Evolutionary conservation across 495 filamentous ascomycete genomes (phyloP).

Genomic region (Aspergillus indologenus): DNA sequence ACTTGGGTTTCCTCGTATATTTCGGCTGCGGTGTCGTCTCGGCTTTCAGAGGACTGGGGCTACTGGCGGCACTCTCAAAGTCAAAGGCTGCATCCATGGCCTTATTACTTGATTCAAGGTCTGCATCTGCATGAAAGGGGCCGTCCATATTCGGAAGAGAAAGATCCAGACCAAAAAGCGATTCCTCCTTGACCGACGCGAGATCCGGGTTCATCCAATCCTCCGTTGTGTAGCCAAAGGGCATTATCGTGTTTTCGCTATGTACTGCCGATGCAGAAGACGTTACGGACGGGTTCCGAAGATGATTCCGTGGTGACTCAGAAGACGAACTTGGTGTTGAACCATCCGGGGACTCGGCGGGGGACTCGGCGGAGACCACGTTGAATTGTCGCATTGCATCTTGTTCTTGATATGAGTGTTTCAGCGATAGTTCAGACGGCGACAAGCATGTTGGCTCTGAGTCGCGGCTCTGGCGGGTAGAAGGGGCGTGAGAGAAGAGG

Average conservation of each 20-base stretch:
- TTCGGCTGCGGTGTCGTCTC: slow-evolving; percentile 29
- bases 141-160: slow-evolving; percentile 33
- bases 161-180: slow-evolving; percentile 39
- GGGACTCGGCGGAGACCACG: slow-evolving; percentile 37
- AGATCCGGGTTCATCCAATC: slow-evolving; percentile 44
- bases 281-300: slow-evolving; percentile 38
- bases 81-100: slow-evolving; percentile 65
- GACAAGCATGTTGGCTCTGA: slow-evolving; percentile 33
- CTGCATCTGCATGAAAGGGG: slow-evolving; percentile 34
- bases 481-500: slow-evolving; percentile 35
- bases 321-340: slow-evolving; percentile 46
- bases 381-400: slow-evolving; percentile 36
- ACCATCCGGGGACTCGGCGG: slow-evolving; percentile 42
- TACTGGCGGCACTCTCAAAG: slow-evolving; percentile 67
- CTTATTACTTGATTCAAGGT: slow-evolving; percentile 55
- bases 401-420: slow-evolving; percentile 33
- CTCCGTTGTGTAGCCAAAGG: slow-evolving; percentile 34
- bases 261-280: slow-evolving; percentile 41
- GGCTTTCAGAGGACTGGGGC: slow-evolving; percentile 52
- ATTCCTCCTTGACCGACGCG: slow-evolving; percentile 39
- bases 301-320: slow-evolving; percentile 42
- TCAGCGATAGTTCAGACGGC: slow-evolving; percentile 28
- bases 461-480: slow-evolving; percentile 27
- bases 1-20: slow-evolving; percentile 22
- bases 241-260: slow-evolving; percentile 38